Conservation (phyloP, 345 rosid genomes). For the Arabis hirsuta region DNA sequence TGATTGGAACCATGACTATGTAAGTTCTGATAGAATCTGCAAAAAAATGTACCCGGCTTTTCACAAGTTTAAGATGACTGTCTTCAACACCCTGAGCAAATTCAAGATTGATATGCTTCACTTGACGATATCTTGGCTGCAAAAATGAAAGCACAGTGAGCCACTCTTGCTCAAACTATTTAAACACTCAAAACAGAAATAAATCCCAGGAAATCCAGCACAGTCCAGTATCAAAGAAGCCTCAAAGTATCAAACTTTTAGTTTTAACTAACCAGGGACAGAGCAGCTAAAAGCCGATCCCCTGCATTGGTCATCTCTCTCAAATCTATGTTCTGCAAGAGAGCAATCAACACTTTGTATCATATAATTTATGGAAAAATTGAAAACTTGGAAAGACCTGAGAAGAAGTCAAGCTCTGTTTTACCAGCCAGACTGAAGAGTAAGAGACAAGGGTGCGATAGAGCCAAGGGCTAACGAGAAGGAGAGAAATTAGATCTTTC, state of each 20-base stretch:
- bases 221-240: neutral
- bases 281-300: slow-evolving; percentile 69
- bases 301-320: slow-evolving; percentile 83
- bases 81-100: slow-evolving; percentile 86
- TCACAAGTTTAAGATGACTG: slow-evolving; percentile 63
- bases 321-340: slow-evolving; percentile 66
- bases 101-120: slow-evolving; percentile 80
- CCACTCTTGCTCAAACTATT: slow-evolving; percentile 4
- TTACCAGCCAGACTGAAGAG: slow-evolving; percentile 78
- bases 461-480: slow-evolving; percentile 74
- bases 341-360: slow-evolving; percentile 35
- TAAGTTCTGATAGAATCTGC: neutral
- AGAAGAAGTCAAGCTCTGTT: slow-evolving; percentile 19
- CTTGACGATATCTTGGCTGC: slow-evolving; percentile 71
- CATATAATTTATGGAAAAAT: slow-evolving; percentile 2
- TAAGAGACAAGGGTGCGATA: slow-evolving; percentile 63
- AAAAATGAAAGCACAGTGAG: slow-evolving; percentile 32
- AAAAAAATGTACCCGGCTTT: slow-evolving; percentile 50
- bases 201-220: neutral
- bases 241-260: slow-evolving; percentile 11
- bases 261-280: slow-evolving; percentile 61
- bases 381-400: slow-evolving; percentile 4
- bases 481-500: slow-evolving; percentile 69
- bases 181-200: neutral
- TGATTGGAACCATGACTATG: neutral